Conservation (phyloP, 106 monocot species). For the Dendrobium chrysotoxum region DNA sequence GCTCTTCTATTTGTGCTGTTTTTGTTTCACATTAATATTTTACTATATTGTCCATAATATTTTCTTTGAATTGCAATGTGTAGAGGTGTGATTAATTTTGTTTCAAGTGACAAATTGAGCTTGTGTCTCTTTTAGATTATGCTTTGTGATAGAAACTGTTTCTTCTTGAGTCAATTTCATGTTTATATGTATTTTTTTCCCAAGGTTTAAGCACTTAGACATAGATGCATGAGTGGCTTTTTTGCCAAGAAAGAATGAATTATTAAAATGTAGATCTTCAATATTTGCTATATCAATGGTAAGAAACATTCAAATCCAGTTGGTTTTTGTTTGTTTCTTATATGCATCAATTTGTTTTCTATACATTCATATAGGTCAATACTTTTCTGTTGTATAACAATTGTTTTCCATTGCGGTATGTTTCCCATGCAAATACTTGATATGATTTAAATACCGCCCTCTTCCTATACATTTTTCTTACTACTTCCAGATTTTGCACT, state of each 20-base stretch:
- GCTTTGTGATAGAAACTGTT: background rate
- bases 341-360: background rate
- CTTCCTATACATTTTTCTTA: no score
- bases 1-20: background rate
- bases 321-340: no score
- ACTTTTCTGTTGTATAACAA: background rate
- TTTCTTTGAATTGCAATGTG: background rate
- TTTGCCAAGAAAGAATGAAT: background rate
- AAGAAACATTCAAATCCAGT: no score
- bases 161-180: background rate
- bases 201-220: background rate
- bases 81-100: background rate
- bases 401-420: background rate
- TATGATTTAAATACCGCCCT: no score
- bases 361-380: no score
- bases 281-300: background rate
- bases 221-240: background rate
- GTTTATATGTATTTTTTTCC: background rate
- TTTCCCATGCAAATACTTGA: background rate
- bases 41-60: background rate
- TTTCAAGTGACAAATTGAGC: background rate
- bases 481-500: no score
- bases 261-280: background rate
- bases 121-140: background rate
- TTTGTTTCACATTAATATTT: background rate